phyloP scores from a whole-genome alignment of 106 monocot genomes.

The Cymbidium sinense region DNA sequence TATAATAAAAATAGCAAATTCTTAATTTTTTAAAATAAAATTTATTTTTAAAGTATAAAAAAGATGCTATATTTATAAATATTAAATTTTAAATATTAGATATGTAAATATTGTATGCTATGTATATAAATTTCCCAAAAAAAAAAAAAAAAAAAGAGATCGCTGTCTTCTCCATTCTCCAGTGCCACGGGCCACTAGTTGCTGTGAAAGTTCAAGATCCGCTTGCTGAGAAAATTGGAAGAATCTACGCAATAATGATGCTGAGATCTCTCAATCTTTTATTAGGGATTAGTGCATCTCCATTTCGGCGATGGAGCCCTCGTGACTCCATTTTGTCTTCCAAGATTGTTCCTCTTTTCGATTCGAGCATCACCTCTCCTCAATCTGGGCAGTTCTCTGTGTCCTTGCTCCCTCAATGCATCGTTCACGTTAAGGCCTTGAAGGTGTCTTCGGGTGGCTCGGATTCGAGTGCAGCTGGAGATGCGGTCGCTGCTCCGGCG shows the following conservation, averaged over 20 bases:
- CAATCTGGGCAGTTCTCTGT: slow-evolving; percentile 2
- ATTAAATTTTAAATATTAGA: too few relatives aligned
- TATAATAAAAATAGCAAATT: too few relatives aligned
- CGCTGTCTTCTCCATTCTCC: too few relatives aligned
- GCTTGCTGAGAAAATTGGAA: too few relatives aligned
- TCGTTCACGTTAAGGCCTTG: slow-evolving; percentile 16
- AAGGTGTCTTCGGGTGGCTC: slow-evolving; percentile 38
- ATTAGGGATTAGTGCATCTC: slow-evolving; percentile 20
- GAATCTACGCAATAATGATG: slow-evolving; percentile 16
- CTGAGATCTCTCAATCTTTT: slow-evolving; percentile 36
- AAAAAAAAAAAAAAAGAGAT: too few relatives aligned
- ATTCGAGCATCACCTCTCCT: background rate
- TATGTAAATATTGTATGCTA: too few relatives aligned
- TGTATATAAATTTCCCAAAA: too few relatives aligned
- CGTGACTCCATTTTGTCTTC: background rate
- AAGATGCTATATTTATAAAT: too few relatives aligned
- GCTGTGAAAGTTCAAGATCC: too few relatives aligned
- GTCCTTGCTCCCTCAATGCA: background rate
- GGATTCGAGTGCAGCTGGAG: slow-evolving; percentile 18
- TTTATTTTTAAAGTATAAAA: too few relatives aligned
- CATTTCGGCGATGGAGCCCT: slow-evolving; percentile 21
- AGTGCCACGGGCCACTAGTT: too few relatives aligned
- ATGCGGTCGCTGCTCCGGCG: slow-evolving; percentile 4
- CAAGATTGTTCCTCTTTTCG: slow-evolving; percentile 7
- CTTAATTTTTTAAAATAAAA: too few relatives aligned